Base-by-base conservation (phyloP, 306 rosid genomes). In the Prunus kanzakura region DNA sequence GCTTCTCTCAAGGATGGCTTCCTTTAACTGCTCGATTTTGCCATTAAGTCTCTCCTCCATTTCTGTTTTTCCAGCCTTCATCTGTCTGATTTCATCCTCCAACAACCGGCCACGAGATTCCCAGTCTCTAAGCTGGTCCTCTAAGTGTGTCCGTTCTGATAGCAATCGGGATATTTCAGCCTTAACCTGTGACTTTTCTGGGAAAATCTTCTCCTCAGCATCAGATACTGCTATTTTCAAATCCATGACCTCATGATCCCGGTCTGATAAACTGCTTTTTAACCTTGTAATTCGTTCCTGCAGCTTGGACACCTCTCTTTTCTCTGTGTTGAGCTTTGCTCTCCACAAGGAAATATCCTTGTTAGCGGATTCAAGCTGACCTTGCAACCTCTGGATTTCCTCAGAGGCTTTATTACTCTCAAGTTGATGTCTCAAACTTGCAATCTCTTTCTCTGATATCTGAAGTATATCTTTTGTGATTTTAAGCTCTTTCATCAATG, bases 191-290 rank as follows among this genome's bases (percentile, higher is more conserved):
- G 91, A 83, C 87, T 96, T 96, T 84, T 96, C 99, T 0, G 99
- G 99, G 82, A 96, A 96, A 62, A 96, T 91, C 79, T 96, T 96
- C 87, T 89, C 76, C 91, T 96, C 98, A 0, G 99, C 98, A 77
- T 96, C 99, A 2, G 99, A 96, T 29, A 96, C 96, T 1, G 82
- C 98, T 13, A 85, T 74, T 82, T 96, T 96, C 82, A 96, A 86
- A 70, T 92, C 97, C 91, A 93, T 79, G 72, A 89, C 74, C 84
- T 96, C 99, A 9, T 81, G 87, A 61, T 88, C 96, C 35, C 99
- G 88, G 83, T 88, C 99, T 18, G 86, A 71, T 66, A 96, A 87
- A 80, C 98, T 92, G 38, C 77, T 23, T 87, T 81, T 95, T 71
- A 92, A 62, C 87, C 91, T 89, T 23, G 83, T 47, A 29, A 89